phyloP scores from a whole-genome alignment of 495 filamentous ascomycete genomes.

The Evernia prunastri region DNA sequence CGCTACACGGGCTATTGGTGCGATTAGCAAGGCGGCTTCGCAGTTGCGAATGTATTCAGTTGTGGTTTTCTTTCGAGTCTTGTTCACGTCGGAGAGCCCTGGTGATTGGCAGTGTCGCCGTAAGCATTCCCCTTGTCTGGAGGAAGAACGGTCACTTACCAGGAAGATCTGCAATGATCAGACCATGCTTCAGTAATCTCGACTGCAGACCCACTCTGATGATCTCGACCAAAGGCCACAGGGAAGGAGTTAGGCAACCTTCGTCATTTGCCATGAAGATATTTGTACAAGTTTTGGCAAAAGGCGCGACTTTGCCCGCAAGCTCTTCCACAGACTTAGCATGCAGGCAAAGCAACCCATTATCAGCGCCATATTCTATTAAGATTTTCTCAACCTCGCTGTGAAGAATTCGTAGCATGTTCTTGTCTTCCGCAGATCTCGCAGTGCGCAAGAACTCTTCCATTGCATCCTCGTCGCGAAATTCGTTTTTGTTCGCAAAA shows the following conservation, averaged over 20 bases:
- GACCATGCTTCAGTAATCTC: background rate
- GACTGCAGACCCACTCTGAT: slow-evolving; percentile 3
- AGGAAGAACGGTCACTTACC: background rate
- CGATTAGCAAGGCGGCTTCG: background rate
- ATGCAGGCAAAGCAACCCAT: background rate
- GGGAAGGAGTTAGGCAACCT: background rate
- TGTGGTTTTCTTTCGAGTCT: background rate
- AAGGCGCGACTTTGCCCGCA: background rate
- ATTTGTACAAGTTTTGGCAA: background rate
- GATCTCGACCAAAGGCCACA: slow-evolving; percentile 5
- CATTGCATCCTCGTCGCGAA: background rate
- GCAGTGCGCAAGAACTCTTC: background rate
- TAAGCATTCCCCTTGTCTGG: no score
- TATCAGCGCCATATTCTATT: background rate
- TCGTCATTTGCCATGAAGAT: background rate
- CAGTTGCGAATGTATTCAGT: slow-evolving; percentile 1
- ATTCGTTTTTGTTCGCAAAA: slow-evolving; percentile 6
- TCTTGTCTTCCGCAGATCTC: background rate
- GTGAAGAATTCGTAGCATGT: background rate
- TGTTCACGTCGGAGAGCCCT: slow-evolving; percentile 9
- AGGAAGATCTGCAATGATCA: slow-evolving; percentile 14
- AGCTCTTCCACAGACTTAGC: background rate
- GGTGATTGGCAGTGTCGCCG: no score
- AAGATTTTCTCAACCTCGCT: background rate
- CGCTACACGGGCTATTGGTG: background rate